Evolutionary conservation across 768 basidiomycete species (phyloP).

Genomic region (Russula griseocarnosa): DNA sequence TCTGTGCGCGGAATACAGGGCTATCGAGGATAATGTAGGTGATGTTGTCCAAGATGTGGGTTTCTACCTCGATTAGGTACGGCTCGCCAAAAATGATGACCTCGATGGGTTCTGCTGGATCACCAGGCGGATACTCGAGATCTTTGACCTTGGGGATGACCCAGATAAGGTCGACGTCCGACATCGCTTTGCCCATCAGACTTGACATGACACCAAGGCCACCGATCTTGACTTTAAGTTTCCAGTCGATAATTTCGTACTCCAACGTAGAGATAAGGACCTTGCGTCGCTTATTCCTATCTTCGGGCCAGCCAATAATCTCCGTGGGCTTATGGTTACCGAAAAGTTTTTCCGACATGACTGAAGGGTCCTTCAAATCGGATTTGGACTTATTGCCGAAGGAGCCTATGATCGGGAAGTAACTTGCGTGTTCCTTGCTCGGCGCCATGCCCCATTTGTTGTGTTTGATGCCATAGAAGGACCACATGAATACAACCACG

Average conservation of each 20-base stretch:
- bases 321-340: constrained; percentile 51
- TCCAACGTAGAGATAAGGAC: constrained; percentile 90
- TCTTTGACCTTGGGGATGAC: constrained; percentile 94
- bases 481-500: constrained; percentile 87
- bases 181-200: constrained; percentile 98
- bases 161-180: constrained; percentile 93
- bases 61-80: constrained; percentile 94
- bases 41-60: constrained; percentile 89
- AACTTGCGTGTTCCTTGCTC: constrained; percentile 65
- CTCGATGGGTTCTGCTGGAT: constrained; percentile 90
- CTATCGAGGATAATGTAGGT: constrained; percentile 92
- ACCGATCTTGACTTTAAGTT: constrained; percentile 96
- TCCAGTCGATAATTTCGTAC: constrained; percentile 97
- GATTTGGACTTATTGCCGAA: constrained; percentile 62
- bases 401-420: constrained; percentile 82
- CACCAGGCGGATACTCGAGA: constrained; percentile 86
- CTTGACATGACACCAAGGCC: constrained; percentile 97
- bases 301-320: constrained; percentile 95
- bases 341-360: constrained; percentile 70
- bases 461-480: constrained; percentile 93
- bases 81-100: constrained; percentile 95
- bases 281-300: constrained; percentile 84
- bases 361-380: constrained; percentile 61
- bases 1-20: constrained; percentile 95
- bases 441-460: constrained; percentile 86